Percentiles rank a stretch among this genome's conserved stretches.
These are phyloP conservation scores for Phytophthora kernoviae DNA, from an alignment of 352 stramenopile genomes.

Conservation along the genomic window DNA sequence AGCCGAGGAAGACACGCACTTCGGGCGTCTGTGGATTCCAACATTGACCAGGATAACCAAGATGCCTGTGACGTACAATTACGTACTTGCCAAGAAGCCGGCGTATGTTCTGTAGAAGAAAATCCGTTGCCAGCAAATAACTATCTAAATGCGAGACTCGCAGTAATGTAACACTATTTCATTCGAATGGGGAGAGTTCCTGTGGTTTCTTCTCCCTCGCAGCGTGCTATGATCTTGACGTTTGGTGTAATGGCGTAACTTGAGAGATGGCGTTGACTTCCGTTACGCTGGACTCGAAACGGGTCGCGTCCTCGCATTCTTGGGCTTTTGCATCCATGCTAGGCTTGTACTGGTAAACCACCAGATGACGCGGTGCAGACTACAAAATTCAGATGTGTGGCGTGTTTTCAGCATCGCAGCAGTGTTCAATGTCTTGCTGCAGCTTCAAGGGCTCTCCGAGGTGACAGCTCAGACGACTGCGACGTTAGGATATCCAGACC, in stretches of 20 bases:
- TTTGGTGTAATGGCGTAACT: too few relatives aligned
- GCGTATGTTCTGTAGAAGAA: slow-evolving; percentile 9
- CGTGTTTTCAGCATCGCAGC: slow-evolving; percentile 1
- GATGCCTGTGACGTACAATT: slow-evolving; percentile 24
- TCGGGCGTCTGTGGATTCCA: slow-evolving; percentile 48
- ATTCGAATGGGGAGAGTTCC: background rate
- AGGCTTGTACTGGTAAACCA: slow-evolving; percentile 15
- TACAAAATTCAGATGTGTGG: slow-evolving; percentile 14
- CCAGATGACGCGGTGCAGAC: slow-evolving; percentile 29
- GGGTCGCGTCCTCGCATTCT: slow-evolving; percentile 18
- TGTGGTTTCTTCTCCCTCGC: background rate
- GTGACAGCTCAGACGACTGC: slow-evolving; percentile 54
- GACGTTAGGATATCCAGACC: slow-evolving; percentile 68
- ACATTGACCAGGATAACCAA: slow-evolving; percentile 13
- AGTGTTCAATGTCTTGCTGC: slow-evolving; percentile 5
- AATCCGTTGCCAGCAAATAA: background rate
- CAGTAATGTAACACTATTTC: slow-evolving; percentile 36
- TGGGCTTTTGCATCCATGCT: slow-evolving; percentile 23
- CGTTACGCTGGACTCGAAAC: slow-evolving; percentile 18
- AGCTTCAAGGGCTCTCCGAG: slow-evolving; percentile 1
- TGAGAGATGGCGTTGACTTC: slow-evolving; percentile 8
- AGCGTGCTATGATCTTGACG: background rate
- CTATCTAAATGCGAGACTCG: slow-evolving; percentile 27
- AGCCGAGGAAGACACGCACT: slow-evolving; percentile 31
- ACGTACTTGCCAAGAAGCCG: slow-evolving; percentile 35